Evolutionary conservation across 2,329 filamentous ascomycete genomes (phyloP).

Genomic region (Lachnellula occidentalis): DNA sequence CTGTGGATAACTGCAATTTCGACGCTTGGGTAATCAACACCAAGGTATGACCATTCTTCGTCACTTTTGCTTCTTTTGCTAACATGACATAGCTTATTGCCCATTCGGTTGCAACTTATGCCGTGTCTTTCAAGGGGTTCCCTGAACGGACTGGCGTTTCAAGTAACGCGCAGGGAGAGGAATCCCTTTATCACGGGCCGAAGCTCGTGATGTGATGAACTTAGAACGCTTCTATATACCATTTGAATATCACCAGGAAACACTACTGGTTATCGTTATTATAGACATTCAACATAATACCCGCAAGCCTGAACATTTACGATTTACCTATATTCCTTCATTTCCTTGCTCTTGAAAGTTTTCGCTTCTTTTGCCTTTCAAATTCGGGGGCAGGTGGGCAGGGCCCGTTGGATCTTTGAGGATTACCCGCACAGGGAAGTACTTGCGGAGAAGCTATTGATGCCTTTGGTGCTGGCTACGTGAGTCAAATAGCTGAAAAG

Average conservation of each 20-base stretch:
- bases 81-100: conserved; percentile 52
- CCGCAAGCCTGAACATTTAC: background rate
- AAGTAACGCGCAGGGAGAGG: conserved; percentile 25
- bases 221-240: conserved; percentile 14
- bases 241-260: background rate
- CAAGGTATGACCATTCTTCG: conserved; percentile 36
- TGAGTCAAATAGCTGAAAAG: background rate
- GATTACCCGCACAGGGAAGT: too few relatives aligned
- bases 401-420: background rate
- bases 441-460: background rate
- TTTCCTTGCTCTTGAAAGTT: background rate
- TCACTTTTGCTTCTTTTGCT: background rate
- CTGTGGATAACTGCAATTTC: conserved; percentile 50
- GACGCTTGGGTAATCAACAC: conserved; percentile 56
- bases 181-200: conserved; percentile 42
- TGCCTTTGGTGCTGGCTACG: background rate
- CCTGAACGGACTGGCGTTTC: conserved; percentile 44
- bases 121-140: conserved; percentile 59
- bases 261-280: background rate
- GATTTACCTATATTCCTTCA: background rate
- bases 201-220: conserved; percentile 41
- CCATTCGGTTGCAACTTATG: conserved; percentile 67
- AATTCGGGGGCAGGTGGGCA: background rate
- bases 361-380: background rate
- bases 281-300: background rate